These are phyloP conservation scores for Stagonosporopsis chrysanthemi DNA, from an alignment of 2,329 filamentous ascomycete species.

Conservation along the genomic window DNA sequence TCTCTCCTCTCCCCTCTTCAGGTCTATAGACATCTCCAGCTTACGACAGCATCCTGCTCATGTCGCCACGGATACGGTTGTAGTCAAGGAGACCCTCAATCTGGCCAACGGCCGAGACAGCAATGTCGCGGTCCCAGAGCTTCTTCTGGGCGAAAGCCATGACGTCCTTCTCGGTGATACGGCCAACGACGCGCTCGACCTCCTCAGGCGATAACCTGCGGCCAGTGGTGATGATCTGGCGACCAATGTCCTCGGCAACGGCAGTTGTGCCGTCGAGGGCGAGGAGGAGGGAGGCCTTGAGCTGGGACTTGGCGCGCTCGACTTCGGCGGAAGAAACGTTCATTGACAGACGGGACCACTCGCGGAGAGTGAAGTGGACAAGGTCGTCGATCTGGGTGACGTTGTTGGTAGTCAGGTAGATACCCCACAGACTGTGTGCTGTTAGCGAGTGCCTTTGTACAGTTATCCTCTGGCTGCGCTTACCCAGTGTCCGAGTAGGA, in stretches of 20 bases:
- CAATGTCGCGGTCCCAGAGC: conserved; percentile 97
- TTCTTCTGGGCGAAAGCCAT: conserved; percentile 96
- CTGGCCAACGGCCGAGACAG: conserved; percentile 88
- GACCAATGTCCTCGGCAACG: conserved; percentile 96
- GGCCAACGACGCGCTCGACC: conserved; percentile 90
- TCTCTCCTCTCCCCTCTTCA: conserved; percentile 3
- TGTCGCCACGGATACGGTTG: conserved; percentile 79
- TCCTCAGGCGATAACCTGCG: conserved; percentile 89
- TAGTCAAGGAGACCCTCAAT: conserved; percentile 87
- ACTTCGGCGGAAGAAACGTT: conserved; percentile 89
- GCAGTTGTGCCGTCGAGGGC: conserved; percentile 97
- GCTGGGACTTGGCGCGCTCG: conserved; percentile 98
- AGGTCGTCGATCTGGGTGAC: conserved; percentile 89
- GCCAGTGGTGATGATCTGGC: conserved; percentile 97
- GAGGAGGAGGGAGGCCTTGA: conserved; percentile 97
- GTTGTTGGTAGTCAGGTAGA: conserved; percentile 96
- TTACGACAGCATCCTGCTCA: conserved; percentile 74
- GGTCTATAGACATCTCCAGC: conserved; percentile 8
- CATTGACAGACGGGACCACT: conserved; percentile 95
- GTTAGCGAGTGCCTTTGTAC: conserved; percentile 37
- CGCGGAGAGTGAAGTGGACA: conserved; percentile 96
- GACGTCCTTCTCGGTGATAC: conserved; percentile 92
- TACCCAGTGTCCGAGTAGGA: conserved; percentile 99
- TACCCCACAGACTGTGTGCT: conserved; percentile 87
- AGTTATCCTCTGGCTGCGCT: conserved; percentile 46